These are phyloP conservation scores for Myxozyma sirexii DNA, from an alignment of 805 yeast genomes.

Conservation along the genomic window DNA sequence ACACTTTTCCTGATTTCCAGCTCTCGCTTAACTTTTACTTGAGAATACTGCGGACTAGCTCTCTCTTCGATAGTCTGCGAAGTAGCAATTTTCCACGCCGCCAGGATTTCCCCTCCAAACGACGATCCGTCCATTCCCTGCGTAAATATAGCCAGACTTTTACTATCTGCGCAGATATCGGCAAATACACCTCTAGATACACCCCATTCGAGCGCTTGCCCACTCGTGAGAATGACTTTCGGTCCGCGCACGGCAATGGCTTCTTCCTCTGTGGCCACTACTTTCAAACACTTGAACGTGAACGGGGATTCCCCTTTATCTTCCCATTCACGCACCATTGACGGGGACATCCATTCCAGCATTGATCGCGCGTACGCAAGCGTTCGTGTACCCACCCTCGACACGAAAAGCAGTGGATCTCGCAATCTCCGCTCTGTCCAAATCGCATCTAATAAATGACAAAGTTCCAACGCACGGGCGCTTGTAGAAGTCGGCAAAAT, in stretches of 20 bases:
- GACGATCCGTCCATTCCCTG: slow-evolving; percentile 59
- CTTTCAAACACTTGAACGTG: slow-evolving; percentile 67
- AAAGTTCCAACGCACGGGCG: slow-evolving; percentile 77
- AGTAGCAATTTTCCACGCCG: slow-evolving; percentile 18
- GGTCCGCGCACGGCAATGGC: slow-evolving; percentile 34
- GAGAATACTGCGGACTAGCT: neutral
- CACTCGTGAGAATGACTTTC: slow-evolving; percentile 81
- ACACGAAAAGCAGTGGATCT: slow-evolving; percentile 72
- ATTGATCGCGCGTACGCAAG: slow-evolving; percentile 82
- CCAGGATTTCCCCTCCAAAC: slow-evolving; percentile 53
- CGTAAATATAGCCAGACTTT: slow-evolving; percentile 70
- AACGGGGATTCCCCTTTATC: slow-evolving; percentile 73
- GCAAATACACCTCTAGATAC: slow-evolving; percentile 48
- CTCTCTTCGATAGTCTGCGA: slow-evolving; percentile 1
- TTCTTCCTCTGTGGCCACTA: slow-evolving; percentile 58
- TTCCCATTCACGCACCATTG: slow-evolving; percentile 87
- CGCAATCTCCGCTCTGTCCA: slow-evolving; percentile 47
- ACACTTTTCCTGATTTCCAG: slow-evolving; percentile 40
- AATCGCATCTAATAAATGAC: slow-evolving; percentile 71
- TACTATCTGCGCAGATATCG: slow-evolving; percentile 57
- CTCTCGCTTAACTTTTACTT: slow-evolving; percentile 6
- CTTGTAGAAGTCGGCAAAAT: slow-evolving; percentile 80
- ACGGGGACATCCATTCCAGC: slow-evolving; percentile 93
- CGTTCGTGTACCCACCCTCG: slow-evolving; percentile 76
- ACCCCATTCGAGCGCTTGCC: slow-evolving; percentile 67